phyloP scores from a whole-genome alignment of 2,329 filamentous ascomycete genomes.

The Penicillium sclerotiorum region DNA sequence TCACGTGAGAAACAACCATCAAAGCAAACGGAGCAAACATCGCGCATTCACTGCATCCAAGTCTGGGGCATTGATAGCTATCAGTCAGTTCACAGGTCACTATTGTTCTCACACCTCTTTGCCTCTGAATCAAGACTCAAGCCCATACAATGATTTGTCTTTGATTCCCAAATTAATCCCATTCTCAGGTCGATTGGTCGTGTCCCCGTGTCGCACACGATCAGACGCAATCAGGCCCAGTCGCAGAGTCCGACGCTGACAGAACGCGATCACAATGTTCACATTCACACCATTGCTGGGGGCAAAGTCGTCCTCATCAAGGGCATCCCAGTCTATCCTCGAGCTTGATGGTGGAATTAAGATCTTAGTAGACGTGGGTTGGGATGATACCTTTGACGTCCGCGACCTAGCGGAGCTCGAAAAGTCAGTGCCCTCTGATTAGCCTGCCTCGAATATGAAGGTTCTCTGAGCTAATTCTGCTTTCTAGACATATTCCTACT shows the following conservation, averaged over 20 bases:
- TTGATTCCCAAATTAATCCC: neutral
- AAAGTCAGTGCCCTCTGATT: conserved; percentile 70
- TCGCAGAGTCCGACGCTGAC: conserved; percentile 9
- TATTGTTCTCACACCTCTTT: neutral
- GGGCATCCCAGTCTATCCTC: conserved; percentile 90
- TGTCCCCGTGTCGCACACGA: conserved; percentile 10
- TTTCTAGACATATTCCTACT: conserved; percentile 76
- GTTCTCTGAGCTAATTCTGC: neutral
- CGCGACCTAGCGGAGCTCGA: conserved; percentile 84
- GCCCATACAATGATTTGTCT: neutral
- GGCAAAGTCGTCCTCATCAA: conserved; percentile 76
- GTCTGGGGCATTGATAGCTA: conserved; percentile 2
- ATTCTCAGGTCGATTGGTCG: neutral
- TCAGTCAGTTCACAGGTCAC: neutral
- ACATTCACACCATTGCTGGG: conserved; percentile 91
- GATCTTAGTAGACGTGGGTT: conserved; percentile 90
- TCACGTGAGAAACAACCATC: conserved; percentile 1
- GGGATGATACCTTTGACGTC: conserved; percentile 89
- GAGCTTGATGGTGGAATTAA: conserved; percentile 97
- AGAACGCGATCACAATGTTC: conserved; percentile 68
- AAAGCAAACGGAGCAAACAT: conserved; percentile 16
- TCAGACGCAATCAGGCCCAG: conserved; percentile 9
- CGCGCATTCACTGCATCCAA: neutral
- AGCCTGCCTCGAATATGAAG: too few species aligned
- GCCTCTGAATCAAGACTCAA: neutral